A percentile compares a stretch with the other conserved stretches of the same genome.
Evolutionary conservation across 2,329 filamentous ascomycete species (phyloP).

Genomic region (Diplodia mutila): DNA sequence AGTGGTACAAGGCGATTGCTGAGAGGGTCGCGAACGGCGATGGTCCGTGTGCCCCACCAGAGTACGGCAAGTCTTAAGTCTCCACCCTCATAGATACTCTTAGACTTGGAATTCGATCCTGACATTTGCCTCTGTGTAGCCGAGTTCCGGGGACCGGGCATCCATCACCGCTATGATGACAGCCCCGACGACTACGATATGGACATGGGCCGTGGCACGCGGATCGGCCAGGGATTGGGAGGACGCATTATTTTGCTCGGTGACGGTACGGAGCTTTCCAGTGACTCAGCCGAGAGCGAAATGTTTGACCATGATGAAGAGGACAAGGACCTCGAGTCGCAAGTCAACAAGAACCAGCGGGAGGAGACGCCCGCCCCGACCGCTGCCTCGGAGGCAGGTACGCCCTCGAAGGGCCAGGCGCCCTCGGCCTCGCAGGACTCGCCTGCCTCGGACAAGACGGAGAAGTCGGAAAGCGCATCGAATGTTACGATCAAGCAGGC

Average conservation of each 20-base stretch:
- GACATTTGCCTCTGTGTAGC: conserved; percentile 47
- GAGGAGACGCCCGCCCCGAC: conserved; percentile 25
- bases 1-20: conserved; percentile 97
- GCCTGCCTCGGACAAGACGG: conserved; percentile 25
- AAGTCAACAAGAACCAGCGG: conserved; percentile 67
- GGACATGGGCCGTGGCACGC: conserved; percentile 70
- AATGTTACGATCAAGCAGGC: conserved; percentile 19
- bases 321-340: conserved; percentile 82
- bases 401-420: conserved; percentile 22
- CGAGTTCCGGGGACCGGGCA: conserved; percentile 56
- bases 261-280: conserved; percentile 90
- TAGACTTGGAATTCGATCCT: conserved; percentile 36
- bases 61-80: conserved; percentile 85
- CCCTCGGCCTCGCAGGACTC: conserved; percentile 22
- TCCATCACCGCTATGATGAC: conserved; percentile 55
- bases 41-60: conserved; percentile 95
- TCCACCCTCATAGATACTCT: conserved; percentile 36
- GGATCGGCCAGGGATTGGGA: conserved; percentile 63
- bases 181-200: conserved; percentile 68
- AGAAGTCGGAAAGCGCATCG: conserved; percentile 22
- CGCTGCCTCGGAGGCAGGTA: conserved; percentile 24
- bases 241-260: conserved; percentile 93
- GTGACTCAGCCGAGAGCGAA: conserved; percentile 85
- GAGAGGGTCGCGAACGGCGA: conserved; percentile 95
- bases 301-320: conserved; percentile 92